Conservation (phyloP, 73 alveolate genomes). For the Paramecium octaurelia region DNA sequence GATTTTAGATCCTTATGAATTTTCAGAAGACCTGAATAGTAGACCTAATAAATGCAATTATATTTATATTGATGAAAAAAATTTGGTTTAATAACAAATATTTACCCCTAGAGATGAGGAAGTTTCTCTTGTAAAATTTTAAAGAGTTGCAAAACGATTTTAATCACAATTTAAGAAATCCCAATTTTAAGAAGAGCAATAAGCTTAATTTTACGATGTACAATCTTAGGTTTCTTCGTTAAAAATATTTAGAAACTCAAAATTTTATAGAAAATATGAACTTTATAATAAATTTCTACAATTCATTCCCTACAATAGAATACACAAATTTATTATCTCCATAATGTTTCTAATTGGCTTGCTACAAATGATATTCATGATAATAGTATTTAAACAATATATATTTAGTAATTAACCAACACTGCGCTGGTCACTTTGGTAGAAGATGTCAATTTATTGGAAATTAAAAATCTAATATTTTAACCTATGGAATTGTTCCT, state of each 20-base stretch:
- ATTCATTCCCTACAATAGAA: neutral
- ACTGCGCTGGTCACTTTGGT: neutral
- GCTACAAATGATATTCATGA: neutral
- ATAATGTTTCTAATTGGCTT: neutral
- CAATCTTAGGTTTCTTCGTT: constrained; percentile 25
- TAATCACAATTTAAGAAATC: neutral
- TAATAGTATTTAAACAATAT: neutral
- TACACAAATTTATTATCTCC: neutral
- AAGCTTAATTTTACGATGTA: neutral
- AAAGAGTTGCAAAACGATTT: neutral
- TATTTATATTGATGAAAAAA: neutral
- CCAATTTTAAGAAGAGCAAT: neutral
- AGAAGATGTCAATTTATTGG: neutral
- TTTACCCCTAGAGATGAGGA: neutral
- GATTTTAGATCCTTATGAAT: neutral
- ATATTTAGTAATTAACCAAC: neutral
- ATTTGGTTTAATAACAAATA: neutral
- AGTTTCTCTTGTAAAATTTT: neutral
- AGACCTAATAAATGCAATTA: neutral
- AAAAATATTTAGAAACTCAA: neutral
- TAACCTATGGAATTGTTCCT: neutral
- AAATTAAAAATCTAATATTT: constrained; percentile 15
- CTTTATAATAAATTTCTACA: neutral
- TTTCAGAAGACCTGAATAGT: neutral
- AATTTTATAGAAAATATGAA: constrained; percentile 30